phyloP scores from a whole-genome alignment of 805 yeast species.

The Brettanomyces custersianus region DNA sequence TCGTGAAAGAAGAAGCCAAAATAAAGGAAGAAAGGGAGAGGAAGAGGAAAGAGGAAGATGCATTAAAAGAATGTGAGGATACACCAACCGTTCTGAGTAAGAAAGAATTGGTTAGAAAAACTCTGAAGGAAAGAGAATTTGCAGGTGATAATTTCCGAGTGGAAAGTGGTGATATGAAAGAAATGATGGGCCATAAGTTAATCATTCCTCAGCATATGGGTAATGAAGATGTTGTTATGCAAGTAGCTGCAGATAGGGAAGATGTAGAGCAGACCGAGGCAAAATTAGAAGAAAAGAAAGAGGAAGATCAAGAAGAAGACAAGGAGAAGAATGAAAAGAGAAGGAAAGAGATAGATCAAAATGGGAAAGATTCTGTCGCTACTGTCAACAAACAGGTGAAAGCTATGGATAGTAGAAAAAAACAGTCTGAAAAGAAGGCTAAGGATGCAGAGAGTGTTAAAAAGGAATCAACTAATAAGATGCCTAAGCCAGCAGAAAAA shows the following conservation, averaged over 20 bases:
- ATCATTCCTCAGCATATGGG: slow-evolving; percentile 17
- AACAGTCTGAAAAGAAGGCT: background rate
- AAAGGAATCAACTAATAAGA: no score
- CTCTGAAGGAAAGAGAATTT: slow-evolving; percentile 5
- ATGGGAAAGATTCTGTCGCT: background rate
- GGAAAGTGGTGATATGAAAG: slow-evolving; percentile 9
- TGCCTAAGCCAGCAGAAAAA: no score
- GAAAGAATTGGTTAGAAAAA: slow-evolving; percentile 3
- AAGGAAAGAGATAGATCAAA: background rate
- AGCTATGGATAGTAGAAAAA: background rate
- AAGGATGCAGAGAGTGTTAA: no score
- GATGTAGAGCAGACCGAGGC: slow-evolving; percentile 17
- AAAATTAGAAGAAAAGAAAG: background rate
- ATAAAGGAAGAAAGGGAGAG: slow-evolving; percentile 3
- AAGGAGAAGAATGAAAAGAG: slow-evolving; percentile 1
- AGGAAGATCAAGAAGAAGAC: background rate
- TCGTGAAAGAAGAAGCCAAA: slow-evolving; percentile 7
- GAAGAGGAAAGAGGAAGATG: background rate
- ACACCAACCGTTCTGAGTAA: slow-evolving; percentile 4
- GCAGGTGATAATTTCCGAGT: slow-evolving; percentile 10
- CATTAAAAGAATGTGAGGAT: background rate
- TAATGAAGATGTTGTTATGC: slow-evolving; percentile 9
- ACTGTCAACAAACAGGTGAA: no score
- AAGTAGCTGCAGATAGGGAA: slow-evolving; percentile 15
- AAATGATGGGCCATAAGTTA: slow-evolving; percentile 14